Evolutionary conservation across 1,139 yeast genomes (phyloP).

Genomic region (Scheffersomyces lignicola): DNA sequence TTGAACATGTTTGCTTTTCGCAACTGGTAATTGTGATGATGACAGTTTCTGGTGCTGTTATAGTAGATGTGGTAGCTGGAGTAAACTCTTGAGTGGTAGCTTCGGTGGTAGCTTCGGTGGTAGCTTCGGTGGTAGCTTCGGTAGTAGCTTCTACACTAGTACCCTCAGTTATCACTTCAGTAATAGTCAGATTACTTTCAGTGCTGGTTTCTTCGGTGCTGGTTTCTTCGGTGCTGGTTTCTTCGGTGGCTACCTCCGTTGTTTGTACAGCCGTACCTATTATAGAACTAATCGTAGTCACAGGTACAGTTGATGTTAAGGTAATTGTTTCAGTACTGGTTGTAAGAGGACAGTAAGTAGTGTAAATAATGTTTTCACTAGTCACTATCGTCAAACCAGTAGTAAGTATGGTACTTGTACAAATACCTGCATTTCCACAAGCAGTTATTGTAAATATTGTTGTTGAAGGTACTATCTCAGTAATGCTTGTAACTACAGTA

Average conservation of each 20-base stretch:
- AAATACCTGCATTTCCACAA: background rate
- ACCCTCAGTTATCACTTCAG: background rate
- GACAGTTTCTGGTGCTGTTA: background rate
- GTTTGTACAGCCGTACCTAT: too few species aligned
- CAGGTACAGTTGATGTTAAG: background rate
- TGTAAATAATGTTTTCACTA: background rate
- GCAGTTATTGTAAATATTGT: constrained; percentile 1
- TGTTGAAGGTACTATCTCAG: background rate
- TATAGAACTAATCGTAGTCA: background rate
- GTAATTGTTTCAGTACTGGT: background rate
- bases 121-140: background rate
- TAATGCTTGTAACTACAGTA: background rate
- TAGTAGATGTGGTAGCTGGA: background rate
- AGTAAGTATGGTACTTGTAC: background rate
- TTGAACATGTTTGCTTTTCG: background rate
- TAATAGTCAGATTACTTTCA: background rate
- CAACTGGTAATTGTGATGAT: constrained; percentile 1
- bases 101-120: background rate
- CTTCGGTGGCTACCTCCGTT: background rate
- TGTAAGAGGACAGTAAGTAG: constrained; percentile 4
- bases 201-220: too few species aligned
- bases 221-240: background rate
- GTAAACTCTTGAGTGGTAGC: background rate
- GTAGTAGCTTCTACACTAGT: background rate
- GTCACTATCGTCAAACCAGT: constrained; percentile 1